Conservation (phyloP, 192 early-diverging fungal genomes). For the Piromyces finnis region DNA sequence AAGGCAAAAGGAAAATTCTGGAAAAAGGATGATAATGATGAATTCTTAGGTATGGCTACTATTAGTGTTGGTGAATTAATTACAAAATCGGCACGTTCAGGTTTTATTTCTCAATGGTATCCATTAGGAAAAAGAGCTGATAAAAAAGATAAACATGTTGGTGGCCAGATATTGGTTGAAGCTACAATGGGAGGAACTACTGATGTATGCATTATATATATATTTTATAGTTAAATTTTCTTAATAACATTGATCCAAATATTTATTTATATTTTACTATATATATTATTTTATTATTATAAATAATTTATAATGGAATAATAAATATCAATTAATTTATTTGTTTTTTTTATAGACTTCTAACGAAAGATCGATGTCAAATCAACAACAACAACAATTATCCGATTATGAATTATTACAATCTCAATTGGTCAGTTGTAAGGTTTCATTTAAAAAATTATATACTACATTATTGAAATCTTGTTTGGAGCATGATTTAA, state of each 20-base stretch:
- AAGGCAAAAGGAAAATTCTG: not conserved
- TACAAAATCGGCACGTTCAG: slow-evolving; percentile 9
- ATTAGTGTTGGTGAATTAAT: slow-evolving; percentile 19
- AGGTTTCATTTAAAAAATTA: slow-evolving; percentile 6
- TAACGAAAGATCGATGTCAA: not conserved
- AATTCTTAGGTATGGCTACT: slow-evolving; percentile 25
- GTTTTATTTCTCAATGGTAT: slow-evolving; percentile 12
- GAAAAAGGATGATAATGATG: slow-evolving; percentile 27
- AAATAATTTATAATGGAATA: no score
- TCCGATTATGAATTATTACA: not conserved
- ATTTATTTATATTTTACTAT: no score
- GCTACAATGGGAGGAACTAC: slow-evolving; percentile 9
- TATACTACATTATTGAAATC: slow-evolving; percentile 19
- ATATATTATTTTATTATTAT: no score
- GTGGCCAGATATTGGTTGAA: slow-evolving; percentile 24
- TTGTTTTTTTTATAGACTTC: not conserved
- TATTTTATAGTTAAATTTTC: no score
- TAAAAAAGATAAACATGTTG: slow-evolving; percentile 39
- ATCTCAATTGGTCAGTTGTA: not conserved
- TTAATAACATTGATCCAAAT: no score
- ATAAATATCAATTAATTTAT: no score
- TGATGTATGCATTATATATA: not conserved
- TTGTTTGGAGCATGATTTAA: slow-evolving; percentile 23
- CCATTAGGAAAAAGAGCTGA: slow-evolving; percentile 11
- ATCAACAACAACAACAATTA: not conserved